phyloP scores from a whole-genome alignment of 2,329 filamentous ascomycete species.

The Setomelanomma holmii region DNA sequence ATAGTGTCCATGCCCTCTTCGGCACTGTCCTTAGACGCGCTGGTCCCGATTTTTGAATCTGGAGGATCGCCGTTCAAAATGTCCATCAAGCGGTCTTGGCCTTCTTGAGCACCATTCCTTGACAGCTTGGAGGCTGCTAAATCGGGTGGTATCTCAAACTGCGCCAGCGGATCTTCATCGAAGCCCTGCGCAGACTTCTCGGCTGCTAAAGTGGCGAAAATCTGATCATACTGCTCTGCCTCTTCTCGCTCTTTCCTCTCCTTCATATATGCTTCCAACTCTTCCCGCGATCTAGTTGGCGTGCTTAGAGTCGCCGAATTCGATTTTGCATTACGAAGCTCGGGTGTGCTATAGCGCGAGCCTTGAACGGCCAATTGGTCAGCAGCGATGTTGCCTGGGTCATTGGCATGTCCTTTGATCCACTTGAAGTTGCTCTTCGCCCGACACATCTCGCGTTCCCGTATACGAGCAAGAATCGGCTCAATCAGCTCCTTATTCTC shows the following conservation, averaged over 20 bases:
- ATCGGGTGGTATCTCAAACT: neutral
- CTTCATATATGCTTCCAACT: neutral
- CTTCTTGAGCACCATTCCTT: neutral
- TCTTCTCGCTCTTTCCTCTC: neutral
- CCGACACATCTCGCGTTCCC: constrained; percentile 64
- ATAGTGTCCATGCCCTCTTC: neutral
- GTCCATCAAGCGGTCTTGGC: neutral
- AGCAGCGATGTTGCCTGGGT: constrained; percentile 79
- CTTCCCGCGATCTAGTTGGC: neutral
- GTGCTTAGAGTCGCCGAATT: neutral
- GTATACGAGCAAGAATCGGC: constrained; percentile 73
- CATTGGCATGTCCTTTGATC: constrained; percentile 83
- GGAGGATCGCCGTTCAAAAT: neutral
- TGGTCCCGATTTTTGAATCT: neutral
- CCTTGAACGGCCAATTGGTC: constrained; percentile 58
- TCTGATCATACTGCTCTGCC: constrained; percentile 1
- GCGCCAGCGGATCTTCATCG: neutral
- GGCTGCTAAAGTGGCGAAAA: constrained; percentile 3
- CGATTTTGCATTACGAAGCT: constrained; percentile 14
- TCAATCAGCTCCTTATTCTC: constrained; percentile 88
- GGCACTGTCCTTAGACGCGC: neutral
- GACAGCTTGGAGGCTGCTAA: neutral
- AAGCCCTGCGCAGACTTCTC: neutral
- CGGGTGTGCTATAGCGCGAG: constrained; percentile 20
- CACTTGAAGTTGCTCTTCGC: constrained; percentile 76